Base-by-base conservation (phyloP, 2,329 filamentous ascomycete species). In the Colletotrichum orchidophilum region DNA sequence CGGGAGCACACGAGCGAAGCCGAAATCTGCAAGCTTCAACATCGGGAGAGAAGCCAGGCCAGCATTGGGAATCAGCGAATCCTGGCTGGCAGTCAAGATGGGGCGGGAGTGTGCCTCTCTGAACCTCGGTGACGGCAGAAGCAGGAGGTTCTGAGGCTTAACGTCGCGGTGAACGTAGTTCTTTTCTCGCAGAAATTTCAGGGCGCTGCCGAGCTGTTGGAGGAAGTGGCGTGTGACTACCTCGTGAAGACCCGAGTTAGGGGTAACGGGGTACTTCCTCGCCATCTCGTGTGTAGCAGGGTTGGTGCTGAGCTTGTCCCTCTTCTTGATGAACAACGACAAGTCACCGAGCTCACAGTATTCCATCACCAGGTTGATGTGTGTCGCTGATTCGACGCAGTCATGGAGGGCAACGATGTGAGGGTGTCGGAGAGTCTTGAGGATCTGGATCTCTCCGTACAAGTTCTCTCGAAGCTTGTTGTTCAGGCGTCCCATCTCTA, bases 351-450 rank as follows among this genome's bases (percentile, higher is more conserved):
- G 88, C 79, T 97, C 94, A 83, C 96, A 98, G 83, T 97, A 98
- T 84, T 99, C 96, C 96, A 98, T 99, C 74, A 98, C 92, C 70
- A 99, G 89, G 83, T 99, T 96, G 83, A 98, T 98, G 78, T 97
- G 94, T 26, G 92, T 92, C 3, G 90, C 86, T 0, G 94, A 93
- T 81, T 98, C 95, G 81, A 96, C 89, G 84, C 95, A 98, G 83
- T 97, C 94, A 85, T 98, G 95, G 58, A 99, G 91, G 76, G 95
- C 94, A 75, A 98, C 96, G 76, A 99, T 98, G 80, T 99, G 96
- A 31, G 96, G 96, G 82, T 99, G 96, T 71, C 96, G 93, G 31
- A 99, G 89, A 74, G 91, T 94, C 83, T 96, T 96, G 78, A 99
- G 91, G 74, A 99, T 99, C 76, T 96, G 89, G 80, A 99, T 98